Base-by-base conservation (phyloP, 1,284 basidiomycete genomes). In the Cryptococcus sp. region DNA sequence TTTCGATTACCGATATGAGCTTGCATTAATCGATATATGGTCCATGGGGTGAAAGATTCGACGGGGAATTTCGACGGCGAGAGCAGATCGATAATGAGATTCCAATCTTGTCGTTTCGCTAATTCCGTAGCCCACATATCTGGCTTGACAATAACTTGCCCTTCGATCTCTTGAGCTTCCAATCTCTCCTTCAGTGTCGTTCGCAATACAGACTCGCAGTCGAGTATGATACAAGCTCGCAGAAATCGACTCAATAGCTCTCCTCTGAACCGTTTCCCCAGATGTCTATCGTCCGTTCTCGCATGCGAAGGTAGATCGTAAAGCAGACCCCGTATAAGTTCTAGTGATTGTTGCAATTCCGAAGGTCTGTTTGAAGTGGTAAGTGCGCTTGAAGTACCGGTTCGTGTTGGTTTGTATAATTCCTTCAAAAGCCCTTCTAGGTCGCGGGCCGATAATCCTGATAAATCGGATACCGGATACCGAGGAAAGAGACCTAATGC, bases 1-100 rank as follows among this genome's bases (percentile, higher is more conserved):
- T 61, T 53, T n/a, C 48, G 48, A 11, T 53, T 50, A n/a, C 50
- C 55, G 13, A 70, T 51, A 44, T 62, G 56, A 14, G 66, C 62
- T 19, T 60, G 58, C 55, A 68, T 60, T 25, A 57, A 55, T 19
- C 52, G 50, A 2, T 52, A 49, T 1, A 67, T 21, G 24, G 64
- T 36, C 1, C 52, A 25, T 0, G 63, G 48, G 0, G 63, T 63
- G 41, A 53, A 59, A 3, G 50, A 42, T 13, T 47, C 25, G 19
- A 37, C 18, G 2, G 66, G 64, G 18, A 60, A 58, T 1, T 39
- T 42, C 16, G 44, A 46, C 2, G 57, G 55, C 10, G 56, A 48
- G 48, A 65, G 60, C 5, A 66, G 43, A 3, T 55, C 53, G 13
- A 59, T 39, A 0, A 63, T 45, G 21, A 52, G 32, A 14, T 55